phyloP scores from a whole-genome alignment of 306 rosid species.

The Boehmeria nivea region DNA sequence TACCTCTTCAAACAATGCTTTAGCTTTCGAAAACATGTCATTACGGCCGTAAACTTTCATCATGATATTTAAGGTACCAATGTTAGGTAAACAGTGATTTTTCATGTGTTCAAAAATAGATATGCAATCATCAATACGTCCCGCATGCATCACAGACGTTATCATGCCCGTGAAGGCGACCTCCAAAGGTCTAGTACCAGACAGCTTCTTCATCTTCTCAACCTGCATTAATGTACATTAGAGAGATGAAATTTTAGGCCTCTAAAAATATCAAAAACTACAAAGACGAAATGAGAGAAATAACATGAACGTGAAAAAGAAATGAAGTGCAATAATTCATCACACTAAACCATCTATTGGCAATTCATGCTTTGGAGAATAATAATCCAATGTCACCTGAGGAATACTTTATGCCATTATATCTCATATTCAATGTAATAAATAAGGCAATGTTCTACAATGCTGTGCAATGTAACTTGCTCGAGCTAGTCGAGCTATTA shows the following conservation, averaged over 20 bases:
- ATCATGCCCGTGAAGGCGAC: conserved; percentile 93
- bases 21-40: conserved; percentile 77
- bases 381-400: too few relatives aligned
- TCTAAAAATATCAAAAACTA: background rate
- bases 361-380: too few relatives aligned
- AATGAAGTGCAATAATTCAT: background rate
- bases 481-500: too few relatives aligned
- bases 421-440: too few relatives aligned
- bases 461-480: too few relatives aligned
- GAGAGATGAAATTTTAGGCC: conserved; percentile 7
- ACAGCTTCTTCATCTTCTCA: conserved; percentile 58
- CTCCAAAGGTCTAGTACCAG: conserved; percentile 68
- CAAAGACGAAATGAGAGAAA: background rate
- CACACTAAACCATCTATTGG: background rate
- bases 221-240: conserved; percentile 45
- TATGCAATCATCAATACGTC: conserved; percentile 60
- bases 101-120: conserved; percentile 63
- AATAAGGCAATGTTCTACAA: too few relatives aligned
- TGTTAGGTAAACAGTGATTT: conserved; percentile 56
- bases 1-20: conserved; percentile 70
- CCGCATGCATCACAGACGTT: conserved; percentile 63
- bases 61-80: conserved; percentile 78
- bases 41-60: conserved; percentile 70
- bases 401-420: too few relatives aligned
- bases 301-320: background rate